phyloP scores from a whole-genome alignment of 2,329 filamentous ascomycete species.

The Pseudogymnoascus sp. region DNA sequence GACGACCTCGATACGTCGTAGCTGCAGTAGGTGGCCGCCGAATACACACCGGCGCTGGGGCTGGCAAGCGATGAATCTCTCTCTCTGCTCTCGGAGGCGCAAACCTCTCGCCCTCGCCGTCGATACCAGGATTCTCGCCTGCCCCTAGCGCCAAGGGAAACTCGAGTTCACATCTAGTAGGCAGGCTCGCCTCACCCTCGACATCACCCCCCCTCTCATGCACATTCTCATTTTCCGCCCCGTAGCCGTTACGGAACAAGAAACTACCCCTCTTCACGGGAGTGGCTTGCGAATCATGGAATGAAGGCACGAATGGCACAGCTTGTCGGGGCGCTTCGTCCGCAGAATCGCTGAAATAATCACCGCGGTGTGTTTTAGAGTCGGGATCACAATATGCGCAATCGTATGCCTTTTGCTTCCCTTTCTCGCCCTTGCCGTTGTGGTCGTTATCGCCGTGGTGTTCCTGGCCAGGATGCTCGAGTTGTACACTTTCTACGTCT shows the following conservation, averaged over 20 bases:
- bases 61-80: not conserved
- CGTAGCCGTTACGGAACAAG: not conserved
- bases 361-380: not conserved
- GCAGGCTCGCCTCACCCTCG: not conserved
- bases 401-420: not conserved
- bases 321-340: not conserved
- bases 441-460: not conserved
- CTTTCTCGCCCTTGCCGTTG: not conserved
- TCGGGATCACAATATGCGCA: not conserved
- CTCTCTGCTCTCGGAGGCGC: not conserved
- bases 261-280: not conserved
- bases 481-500: not conserved
- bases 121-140: too few relatives aligned
- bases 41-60: not conserved
- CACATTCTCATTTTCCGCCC: not conserved
- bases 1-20: not conserved
- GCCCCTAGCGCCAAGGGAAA: not conserved
- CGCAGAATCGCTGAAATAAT: not conserved
- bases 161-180: not conserved
- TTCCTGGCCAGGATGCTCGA: not conserved
- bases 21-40: not conserved
- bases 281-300: not conserved
- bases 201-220: not conserved
- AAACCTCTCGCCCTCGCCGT: not conserved
- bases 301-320: not conserved